phyloP scores from a whole-genome alignment of 1,284 basidiomycete genomes.

The Boletus mariae region DNA sequence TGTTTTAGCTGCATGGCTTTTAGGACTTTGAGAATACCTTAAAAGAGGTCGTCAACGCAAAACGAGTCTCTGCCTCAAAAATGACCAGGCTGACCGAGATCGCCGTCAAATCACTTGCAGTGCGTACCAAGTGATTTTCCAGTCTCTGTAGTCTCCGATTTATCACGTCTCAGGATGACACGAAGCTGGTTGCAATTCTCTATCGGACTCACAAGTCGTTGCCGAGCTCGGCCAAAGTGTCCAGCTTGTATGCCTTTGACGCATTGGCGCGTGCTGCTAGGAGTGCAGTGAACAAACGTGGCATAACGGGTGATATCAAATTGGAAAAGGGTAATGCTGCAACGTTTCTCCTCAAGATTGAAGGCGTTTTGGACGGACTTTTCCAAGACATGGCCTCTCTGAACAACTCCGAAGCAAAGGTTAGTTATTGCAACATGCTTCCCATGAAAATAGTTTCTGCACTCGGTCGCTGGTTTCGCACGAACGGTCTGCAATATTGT shows the following conservation, averaged over 20 bases:
- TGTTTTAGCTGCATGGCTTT: slow-evolving; percentile 5
- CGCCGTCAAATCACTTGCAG: slow-evolving; percentile 71
- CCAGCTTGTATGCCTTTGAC: slow-evolving; percentile 87
- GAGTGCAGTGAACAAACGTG: slow-evolving; percentile 61
- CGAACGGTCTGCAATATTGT: slow-evolving; percentile 2
- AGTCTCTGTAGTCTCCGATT: slow-evolving; percentile 4
- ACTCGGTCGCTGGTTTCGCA: slow-evolving; percentile 6
- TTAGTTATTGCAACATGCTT: slow-evolving; percentile 46
- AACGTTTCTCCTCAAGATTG: slow-evolving; percentile 81
- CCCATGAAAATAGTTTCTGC: slow-evolving; percentile 6
- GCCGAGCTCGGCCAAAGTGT: slow-evolving; percentile 63
- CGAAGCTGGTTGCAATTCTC: slow-evolving; percentile 78
- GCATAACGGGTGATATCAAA: slow-evolving; percentile 51
- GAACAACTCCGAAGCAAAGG: slow-evolving; percentile 71
- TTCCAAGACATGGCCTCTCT: slow-evolving; percentile 74
- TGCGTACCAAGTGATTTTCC: slow-evolving; percentile 35
- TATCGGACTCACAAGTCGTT: slow-evolving; percentile 83
- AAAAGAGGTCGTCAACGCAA: slow-evolving; percentile 75
- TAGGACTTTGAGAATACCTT: slow-evolving; percentile 78
- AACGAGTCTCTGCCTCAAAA: slow-evolving; percentile 81
- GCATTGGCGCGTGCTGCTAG: slow-evolving; percentile 83
- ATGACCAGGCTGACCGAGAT: slow-evolving; percentile 72
- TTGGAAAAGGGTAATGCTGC: slow-evolving; percentile 67
- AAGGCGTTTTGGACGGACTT: slow-evolving; percentile 80
- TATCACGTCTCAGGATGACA: slow-evolving; percentile 58